Conservation (phyloP, 1,284 basidiomycete genomes). For the Bondarzewia mesenterica region DNA sequence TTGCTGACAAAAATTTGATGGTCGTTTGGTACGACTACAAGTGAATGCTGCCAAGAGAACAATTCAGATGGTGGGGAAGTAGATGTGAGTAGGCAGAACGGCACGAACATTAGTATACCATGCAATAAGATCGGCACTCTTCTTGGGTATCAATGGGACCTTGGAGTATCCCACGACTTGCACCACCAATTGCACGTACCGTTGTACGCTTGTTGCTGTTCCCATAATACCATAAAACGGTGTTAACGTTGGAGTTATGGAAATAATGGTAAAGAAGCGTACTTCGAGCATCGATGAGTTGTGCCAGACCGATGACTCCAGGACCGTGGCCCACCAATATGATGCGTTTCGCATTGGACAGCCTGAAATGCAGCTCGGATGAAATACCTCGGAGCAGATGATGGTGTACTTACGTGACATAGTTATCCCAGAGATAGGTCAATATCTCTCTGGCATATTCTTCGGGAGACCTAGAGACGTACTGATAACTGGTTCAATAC, state of each 20-base stretch:
- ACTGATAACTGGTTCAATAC: not conserved
- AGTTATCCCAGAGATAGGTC: conserved; percentile 92
- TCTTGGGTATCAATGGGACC: conserved; percentile 45
- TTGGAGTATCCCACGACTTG: conserved; percentile 69
- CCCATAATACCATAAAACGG: not conserved
- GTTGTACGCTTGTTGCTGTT: conserved; percentile 46
- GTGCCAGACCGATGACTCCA: conserved; percentile 70
- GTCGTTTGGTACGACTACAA: conserved; percentile 51
- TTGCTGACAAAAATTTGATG: conserved; percentile 44
- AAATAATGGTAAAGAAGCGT: conserved; percentile 16
- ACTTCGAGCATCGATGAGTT: conserved; percentile 68
- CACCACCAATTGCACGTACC: conserved; percentile 59
- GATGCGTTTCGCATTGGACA: conserved; percentile 64
- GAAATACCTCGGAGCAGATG: not conserved
- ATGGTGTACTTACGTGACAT: conserved; percentile 54
- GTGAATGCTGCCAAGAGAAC: conserved; percentile 48
- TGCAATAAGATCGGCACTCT: conserved; percentile 37
- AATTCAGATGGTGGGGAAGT: conserved; percentile 3
- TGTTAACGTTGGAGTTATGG: conserved; percentile 3
- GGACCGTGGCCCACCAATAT: conserved; percentile 84
- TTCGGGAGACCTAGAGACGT: conserved; percentile 25
- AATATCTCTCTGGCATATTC: conserved; percentile 54
- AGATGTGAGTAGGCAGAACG: not conserved
- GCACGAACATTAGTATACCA: conserved; percentile 59
- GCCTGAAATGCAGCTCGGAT: conserved; percentile 31